Percentiles rank a stretch among this genome's conserved stretches.
phyloP scores from a whole-genome alignment of 2,329 filamentous ascomycete species.

The Ophiostoma tasmaniense region DNA sequence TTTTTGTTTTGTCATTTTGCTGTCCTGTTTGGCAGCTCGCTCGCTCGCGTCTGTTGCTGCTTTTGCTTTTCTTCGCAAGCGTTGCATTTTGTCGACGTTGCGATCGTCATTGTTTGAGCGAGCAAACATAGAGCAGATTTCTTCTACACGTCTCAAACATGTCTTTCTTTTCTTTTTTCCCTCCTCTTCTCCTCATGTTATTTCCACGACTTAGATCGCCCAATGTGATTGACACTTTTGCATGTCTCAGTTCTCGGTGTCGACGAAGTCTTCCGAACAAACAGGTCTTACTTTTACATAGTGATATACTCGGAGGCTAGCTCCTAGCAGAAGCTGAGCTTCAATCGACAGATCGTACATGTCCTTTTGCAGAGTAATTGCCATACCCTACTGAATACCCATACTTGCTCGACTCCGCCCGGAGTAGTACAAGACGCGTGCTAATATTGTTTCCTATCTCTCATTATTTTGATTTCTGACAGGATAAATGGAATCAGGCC shows the following conservation, averaged over 20 bases:
- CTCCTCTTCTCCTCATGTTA: neutral
- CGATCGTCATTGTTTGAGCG: neutral
- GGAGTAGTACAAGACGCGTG: neutral
- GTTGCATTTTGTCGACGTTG: neutral
- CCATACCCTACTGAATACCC: neutral
- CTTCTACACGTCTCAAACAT: neutral
- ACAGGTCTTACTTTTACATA: too few relatives aligned
- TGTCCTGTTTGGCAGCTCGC: neutral
- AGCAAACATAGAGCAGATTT: neutral
- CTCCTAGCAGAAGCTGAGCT: too few relatives aligned
- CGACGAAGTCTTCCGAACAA: neutral
- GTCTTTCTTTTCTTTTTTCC: neutral
- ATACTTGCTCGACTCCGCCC: neutral
- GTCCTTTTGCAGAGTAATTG: neutral
- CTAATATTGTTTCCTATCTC: neutral
- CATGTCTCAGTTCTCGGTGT: neutral
- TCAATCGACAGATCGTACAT: neutral
- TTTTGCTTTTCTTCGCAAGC: neutral
- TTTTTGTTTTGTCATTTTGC: neutral
- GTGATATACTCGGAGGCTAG: too few relatives aligned
- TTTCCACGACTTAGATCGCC: neutral
- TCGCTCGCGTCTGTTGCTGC: neutral
- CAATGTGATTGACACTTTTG: neutral
- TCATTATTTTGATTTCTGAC: neutral
- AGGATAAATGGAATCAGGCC: neutral